Base-by-base conservation (phyloP, 768 basidiomycete genomes). In the Hericium erinaceus region DNA sequence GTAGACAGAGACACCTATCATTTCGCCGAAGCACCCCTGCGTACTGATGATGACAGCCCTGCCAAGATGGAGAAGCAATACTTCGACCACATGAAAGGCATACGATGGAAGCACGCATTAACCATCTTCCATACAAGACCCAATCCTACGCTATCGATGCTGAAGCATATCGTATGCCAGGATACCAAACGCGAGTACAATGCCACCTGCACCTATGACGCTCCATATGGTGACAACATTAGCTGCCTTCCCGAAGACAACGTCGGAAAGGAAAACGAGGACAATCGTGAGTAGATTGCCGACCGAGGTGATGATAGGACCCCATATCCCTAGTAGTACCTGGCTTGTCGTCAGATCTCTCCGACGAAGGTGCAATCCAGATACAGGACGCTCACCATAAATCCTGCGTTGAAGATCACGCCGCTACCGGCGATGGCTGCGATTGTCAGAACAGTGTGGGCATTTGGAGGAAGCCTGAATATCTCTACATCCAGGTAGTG, bases 271-370 rank as follows among this genome's bases (percentile, higher is more conserved):
- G 50, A 93, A 81, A 13, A 93, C 89, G 52, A 97, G 78, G 39
- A 95, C 90, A 62, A 95, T 95, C 5, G 94, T 94, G n/a, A 95
- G 77, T n/a, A 98, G 78, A 69, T 82, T 92, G 48, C 92, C 93
- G 37, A 97, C 93, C 2, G 90, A 92, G 9, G 85, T 83, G 46
- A 92, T 80, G 44, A 94, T 83, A 6, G 92, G 92, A 3, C 92
- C 92, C 89, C 90, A 94, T 26, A 89, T 70, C 26, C 88, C 89
- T 51, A 95, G 74, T 3, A 95, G 75, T 56, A 89, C 77, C 91
- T 93, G 61, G 8, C 9, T 33, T 33, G 33, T 33, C 33, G 7
- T 33, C 1, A 58, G 52, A 58, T 49, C 44, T 57, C 46, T 51
- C 33, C 46, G 49, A 51, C 24, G 37, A 8, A 44, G 53, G 54